phyloP scores from a whole-genome alignment of 1,284 basidiomycete species.

The Omphalotus olearius region DNA sequence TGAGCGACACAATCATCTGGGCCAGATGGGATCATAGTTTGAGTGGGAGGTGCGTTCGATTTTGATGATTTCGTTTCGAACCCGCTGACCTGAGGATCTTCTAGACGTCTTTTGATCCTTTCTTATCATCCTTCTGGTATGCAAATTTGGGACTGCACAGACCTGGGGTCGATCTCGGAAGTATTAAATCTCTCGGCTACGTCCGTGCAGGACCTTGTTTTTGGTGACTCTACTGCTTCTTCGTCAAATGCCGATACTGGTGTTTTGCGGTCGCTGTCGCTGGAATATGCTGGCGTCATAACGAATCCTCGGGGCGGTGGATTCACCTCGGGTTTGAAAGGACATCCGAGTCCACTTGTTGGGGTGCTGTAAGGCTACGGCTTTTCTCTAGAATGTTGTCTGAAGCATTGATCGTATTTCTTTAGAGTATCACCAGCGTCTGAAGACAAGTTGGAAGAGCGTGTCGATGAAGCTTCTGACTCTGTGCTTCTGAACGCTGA shows the following conservation, averaged over 20 bases:
- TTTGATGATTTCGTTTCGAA: constrained; percentile 17
- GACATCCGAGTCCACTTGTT: constrained; percentile 41
- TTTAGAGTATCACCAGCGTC: constrained; percentile 10
- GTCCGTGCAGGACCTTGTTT: constrained; percentile 5
- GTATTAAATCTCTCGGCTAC: constrained; percentile 38
- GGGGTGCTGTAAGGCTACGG: constrained; percentile 50
- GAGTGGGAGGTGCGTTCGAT: constrained; percentile 25
- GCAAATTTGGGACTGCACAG: constrained; percentile 68
- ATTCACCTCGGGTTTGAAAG: constrained; percentile 24
- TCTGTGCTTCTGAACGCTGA: neutral
- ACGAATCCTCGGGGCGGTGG: constrained; percentile 27
- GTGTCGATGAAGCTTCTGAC: constrained; percentile 14
- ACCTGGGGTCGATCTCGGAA: constrained; percentile 53
- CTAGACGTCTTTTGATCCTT: constrained; percentile 53
- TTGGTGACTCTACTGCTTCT: neutral
- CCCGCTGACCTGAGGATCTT: constrained; percentile 6
- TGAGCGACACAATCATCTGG: constrained; percentile 24
- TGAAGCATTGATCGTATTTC: neutral
- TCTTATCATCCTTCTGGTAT: constrained; percentile 51
- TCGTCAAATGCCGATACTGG: constrained; percentile 13
- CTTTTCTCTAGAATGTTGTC: neutral
- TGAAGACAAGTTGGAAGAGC: constrained; percentile 16
- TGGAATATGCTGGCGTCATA: constrained; percentile 43
- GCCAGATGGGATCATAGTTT: constrained; percentile 28
- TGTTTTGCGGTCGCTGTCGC: constrained; percentile 26